These are phyloP conservation scores for Saccharomycopsis lassenensis DNA, from an alignment of 805 yeast species.

Conservation along the genomic window DNA sequence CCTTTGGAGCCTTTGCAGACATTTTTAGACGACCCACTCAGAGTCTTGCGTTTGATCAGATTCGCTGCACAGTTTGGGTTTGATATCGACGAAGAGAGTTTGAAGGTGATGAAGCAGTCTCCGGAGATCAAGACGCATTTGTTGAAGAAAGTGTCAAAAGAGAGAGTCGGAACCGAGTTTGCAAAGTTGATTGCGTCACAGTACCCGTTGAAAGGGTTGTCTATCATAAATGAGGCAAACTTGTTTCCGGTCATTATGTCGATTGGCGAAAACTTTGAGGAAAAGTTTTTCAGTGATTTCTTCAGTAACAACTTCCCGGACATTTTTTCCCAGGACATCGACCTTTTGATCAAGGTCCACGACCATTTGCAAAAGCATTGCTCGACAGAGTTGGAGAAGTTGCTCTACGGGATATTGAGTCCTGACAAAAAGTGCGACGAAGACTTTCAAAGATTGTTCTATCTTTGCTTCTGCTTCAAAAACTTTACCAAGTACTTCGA, in stretches of 20 bases:
- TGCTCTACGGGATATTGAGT: no score
- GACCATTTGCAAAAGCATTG: slow-evolving; percentile 1
- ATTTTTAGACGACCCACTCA: slow-evolving; percentile 85
- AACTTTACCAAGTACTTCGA: slow-evolving; percentile 4
- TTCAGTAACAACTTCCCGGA: slow-evolving; percentile 19
- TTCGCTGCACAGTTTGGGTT: slow-evolving; percentile 77
- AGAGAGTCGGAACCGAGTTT: slow-evolving; percentile 80
- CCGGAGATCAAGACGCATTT: slow-evolving; percentile 48
- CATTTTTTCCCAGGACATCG: slow-evolving; percentile 7
- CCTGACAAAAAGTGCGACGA: slow-evolving; percentile 3
- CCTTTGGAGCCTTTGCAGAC: slow-evolving; percentile 82
- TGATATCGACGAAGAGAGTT: slow-evolving; percentile 44
- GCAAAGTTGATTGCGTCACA: slow-evolving; percentile 61
- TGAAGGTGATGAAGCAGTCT: slow-evolving; percentile 49
- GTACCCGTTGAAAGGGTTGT: slow-evolving; percentile 54
- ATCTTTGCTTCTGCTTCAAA: slow-evolving; percentile 11
- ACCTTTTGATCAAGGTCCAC: slow-evolving; percentile 2
- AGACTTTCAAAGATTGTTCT: slow-evolving; percentile 11
- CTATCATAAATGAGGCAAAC: slow-evolving; percentile 41
- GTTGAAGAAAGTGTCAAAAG: slow-evolving; percentile 70
- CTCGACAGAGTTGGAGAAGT: no score
- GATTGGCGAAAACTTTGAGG: slow-evolving; percentile 1
- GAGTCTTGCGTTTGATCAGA: slow-evolving; percentile 76
- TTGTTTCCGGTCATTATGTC: slow-evolving; percentile 52
- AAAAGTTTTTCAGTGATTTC: slow-evolving; percentile 1